These are phyloP conservation scores for Fusarium keratoplasticum DNA, from an alignment of 2,329 filamentous ascomycete species.

Conservation along the genomic window DNA sequence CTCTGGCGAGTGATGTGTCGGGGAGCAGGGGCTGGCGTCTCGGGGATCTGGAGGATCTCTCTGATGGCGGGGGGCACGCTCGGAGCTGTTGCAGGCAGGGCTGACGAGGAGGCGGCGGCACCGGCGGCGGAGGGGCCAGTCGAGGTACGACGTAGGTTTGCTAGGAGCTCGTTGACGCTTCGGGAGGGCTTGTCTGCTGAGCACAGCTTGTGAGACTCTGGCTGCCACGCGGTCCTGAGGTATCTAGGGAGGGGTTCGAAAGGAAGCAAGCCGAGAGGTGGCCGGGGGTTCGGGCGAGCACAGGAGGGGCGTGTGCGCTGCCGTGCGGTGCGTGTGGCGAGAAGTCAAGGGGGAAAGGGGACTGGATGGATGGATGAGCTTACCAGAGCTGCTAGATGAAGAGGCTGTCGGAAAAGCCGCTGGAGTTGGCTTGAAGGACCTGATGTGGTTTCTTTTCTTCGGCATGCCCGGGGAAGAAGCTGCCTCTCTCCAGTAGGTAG, in stretches of 20 bases:
- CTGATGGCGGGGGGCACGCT: constrained; percentile 70
- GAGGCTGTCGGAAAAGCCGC: constrained; percentile 59
- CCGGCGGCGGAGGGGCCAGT: constrained; percentile 44
- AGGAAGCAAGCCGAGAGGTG: constrained; percentile 44
- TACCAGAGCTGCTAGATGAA: constrained; percentile 44
- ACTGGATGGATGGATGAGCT: constrained; percentile 23
- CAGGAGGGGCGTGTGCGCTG: constrained; percentile 29
- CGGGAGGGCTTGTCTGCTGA: constrained; percentile 49
- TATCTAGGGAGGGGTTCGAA: constrained; percentile 28
- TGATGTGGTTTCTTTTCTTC: constrained; percentile 69
- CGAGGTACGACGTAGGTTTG: constrained; percentile 64
- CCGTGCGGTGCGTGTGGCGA: constrained; percentile 16
- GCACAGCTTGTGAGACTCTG: constrained; percentile 44
- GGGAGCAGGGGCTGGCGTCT: constrained; percentile 64
- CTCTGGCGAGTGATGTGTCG: constrained; percentile 56
- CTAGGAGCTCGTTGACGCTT: constrained; percentile 71
- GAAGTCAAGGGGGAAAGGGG: background rate
- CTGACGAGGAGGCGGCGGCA: constrained; percentile 27
- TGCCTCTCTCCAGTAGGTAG: constrained; percentile 8
- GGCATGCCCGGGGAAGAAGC: constrained; percentile 61
- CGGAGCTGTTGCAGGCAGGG: constrained; percentile 53
- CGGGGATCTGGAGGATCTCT: constrained; percentile 69
- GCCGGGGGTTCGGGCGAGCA: constrained; percentile 20
- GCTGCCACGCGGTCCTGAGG: constrained; percentile 44
- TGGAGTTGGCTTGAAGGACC: constrained; percentile 69